Conservation (phyloP, 805 yeast species). For the Metschnikowia peoriensis region DNA sequence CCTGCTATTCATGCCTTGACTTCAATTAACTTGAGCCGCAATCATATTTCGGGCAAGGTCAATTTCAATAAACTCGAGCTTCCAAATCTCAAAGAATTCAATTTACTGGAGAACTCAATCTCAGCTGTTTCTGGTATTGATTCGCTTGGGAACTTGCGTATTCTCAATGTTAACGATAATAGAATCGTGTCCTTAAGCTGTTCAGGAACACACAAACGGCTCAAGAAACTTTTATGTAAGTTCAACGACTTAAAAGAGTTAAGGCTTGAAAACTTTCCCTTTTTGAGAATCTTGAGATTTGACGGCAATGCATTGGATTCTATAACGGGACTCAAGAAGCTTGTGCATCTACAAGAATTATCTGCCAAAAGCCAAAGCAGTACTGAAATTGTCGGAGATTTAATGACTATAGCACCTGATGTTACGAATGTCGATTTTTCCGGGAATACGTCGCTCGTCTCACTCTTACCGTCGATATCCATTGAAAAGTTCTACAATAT, state of each 20-base stretch:
- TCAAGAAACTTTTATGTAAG: slow-evolving; percentile 40
- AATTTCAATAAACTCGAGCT: slow-evolving; percentile 35
- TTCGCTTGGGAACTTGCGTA: slow-evolving; percentile 31
- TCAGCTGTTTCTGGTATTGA: slow-evolving; percentile 34
- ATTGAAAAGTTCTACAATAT: slow-evolving; percentile 31
- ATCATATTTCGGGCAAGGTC: slow-evolving; percentile 37
- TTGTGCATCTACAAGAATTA: slow-evolving; percentile 40
- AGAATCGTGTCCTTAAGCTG: slow-evolving; percentile 25
- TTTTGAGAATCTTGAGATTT: slow-evolving; percentile 41
- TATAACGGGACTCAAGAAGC: slow-evolving; percentile 25
- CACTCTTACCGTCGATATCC: neutral
- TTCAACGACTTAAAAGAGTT: slow-evolving; percentile 35
- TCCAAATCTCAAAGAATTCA: slow-evolving; percentile 43
- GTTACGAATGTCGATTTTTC: slow-evolving; percentile 40
- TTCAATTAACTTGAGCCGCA: slow-evolving; percentile 40
- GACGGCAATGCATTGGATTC: slow-evolving; percentile 41
- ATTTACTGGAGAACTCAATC: slow-evolving; percentile 43
- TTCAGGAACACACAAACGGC: slow-evolving; percentile 21
- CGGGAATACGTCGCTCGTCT: slow-evolving; percentile 26
- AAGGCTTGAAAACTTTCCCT: slow-evolving; percentile 34
- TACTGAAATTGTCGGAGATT: slow-evolving; percentile 18
- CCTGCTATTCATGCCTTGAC: slow-evolving; percentile 38
- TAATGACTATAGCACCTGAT: slow-evolving; percentile 22
- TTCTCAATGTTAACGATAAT: slow-evolving; percentile 45
- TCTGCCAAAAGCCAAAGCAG: slow-evolving; percentile 39